Evolutionary conservation across 164 flowering plant species (phyloP).

Genomic region (Vitis amurensis): DNA sequence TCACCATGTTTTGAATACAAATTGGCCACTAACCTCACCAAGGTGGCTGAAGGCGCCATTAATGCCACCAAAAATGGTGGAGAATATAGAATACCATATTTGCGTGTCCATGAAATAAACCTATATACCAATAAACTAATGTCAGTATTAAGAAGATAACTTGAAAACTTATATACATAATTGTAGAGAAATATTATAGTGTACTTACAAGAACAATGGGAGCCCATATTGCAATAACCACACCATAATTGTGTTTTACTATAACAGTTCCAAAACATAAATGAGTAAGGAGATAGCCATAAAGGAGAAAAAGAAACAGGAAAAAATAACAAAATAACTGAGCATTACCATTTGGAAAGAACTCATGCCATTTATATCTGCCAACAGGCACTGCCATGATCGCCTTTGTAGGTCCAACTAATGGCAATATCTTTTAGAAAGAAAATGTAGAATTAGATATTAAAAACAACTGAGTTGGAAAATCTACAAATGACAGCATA

Average conservation of each 20-base stretch:
- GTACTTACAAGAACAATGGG: constrained; percentile 86
- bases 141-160: background rate
- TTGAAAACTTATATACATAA: background rate
- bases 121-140: constrained; percentile 27
- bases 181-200: background rate
- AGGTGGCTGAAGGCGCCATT: constrained; percentile 92
- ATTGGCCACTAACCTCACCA: constrained; percentile 84
- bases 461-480: too few relatives aligned
- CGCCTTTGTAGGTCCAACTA: constrained; percentile 72
- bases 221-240: constrained; percentile 87
- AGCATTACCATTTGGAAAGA: constrained; percentile 77
- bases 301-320: background rate
- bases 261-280: constrained; percentile 26
- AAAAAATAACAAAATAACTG: constrained; percentile 2
- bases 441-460: constrained; percentile 1
- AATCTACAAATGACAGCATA: background rate
- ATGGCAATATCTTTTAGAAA: constrained; percentile 61
- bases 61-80: constrained; percentile 88
- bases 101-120: constrained; percentile 98
- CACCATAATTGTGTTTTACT: constrained; percentile 74
- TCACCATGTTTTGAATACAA: background rate
- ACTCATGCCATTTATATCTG: constrained; percentile 91
- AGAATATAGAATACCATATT: constrained; percentile 97
- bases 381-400: constrained; percentile 55
- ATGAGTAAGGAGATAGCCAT: constrained; percentile 14